Evolutionary conservation across 2,329 filamentous ascomycete genomes (phyloP).

Genomic region (Monosporascus ibericus): DNA sequence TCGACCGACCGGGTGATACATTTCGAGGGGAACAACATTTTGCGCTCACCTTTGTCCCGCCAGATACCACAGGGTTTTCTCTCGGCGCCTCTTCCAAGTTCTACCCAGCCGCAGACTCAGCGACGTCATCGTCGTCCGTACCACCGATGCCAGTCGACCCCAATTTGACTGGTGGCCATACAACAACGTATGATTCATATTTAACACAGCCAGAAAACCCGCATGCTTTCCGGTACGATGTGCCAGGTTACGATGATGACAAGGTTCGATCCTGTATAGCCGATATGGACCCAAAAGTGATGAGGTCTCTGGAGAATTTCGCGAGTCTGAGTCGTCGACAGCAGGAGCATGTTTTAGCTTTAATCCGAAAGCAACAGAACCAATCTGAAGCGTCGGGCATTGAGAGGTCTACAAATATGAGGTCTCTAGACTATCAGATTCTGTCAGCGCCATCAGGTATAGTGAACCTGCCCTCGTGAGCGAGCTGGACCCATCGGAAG

Average conservation of each 20-base stretch:
- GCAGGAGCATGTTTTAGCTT: slow-evolving; percentile 17
- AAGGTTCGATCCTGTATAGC: slow-evolving; percentile 11
- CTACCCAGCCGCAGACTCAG: slow-evolving; percentile 3
- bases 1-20: slow-evolving; percentile 10
- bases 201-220: neutral
- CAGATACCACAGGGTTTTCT: slow-evolving; percentile 5
- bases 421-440: slow-evolving; percentile 10
- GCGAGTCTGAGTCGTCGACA: slow-evolving; percentile 15
- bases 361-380: slow-evolving; percentile 16
- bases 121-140: slow-evolving; percentile 8
- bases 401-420: slow-evolving; percentile 12
- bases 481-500: neutral
- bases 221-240: slow-evolving; percentile 6
- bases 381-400: slow-evolving; percentile 6
- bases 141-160: slow-evolving; percentile 15
- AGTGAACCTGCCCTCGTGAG: neutral
- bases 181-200: slow-evolving; percentile 1
- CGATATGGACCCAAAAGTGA: slow-evolving; percentile 13
- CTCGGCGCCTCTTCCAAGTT: slow-evolving; percentile 12
- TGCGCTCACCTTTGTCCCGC: slow-evolving; percentile 8
- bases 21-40: slow-evolving; percentile 11
- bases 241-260: slow-evolving; percentile 8
- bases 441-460: slow-evolving; percentile 11
- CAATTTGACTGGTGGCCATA: slow-evolving; percentile 4
- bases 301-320: slow-evolving; percentile 18